Evolutionary conservation across 192 early-diverging fungal genomes (phyloP).

Genomic region (Linnemannia zychae): DNA sequence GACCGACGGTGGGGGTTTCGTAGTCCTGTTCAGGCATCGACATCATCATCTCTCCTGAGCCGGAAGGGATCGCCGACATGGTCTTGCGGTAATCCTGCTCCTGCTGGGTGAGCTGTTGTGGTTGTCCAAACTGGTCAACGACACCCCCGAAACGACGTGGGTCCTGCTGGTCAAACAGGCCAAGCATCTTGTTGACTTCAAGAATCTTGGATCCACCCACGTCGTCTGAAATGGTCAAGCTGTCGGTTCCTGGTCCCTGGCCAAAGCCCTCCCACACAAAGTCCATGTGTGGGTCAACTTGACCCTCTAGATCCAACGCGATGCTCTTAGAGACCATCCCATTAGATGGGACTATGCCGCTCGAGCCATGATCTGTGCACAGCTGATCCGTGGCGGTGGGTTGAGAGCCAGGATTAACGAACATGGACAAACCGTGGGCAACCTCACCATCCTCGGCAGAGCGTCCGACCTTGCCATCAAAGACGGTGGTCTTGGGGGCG

Average conservation of each 20-base stretch:
- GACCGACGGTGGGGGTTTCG: slow-evolving; percentile 23
- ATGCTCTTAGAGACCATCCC: not conserved
- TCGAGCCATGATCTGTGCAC: slow-evolving; percentile 10
- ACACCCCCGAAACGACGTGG: slow-evolving; percentile 6
- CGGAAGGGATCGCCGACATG: slow-evolving; percentile 33
- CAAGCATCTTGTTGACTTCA: slow-evolving; percentile 15
- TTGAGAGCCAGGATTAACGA: slow-evolving; percentile 40
- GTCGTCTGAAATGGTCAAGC: not conserved
- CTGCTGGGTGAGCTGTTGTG: slow-evolving; percentile 9
- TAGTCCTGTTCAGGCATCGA: not conserved
- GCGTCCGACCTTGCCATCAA: slow-evolving; percentile 18
- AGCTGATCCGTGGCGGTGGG: slow-evolving; percentile 35
- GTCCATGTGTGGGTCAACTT: slow-evolving; percentile 31
- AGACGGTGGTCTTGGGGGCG: not conserved
- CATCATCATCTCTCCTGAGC: slow-evolving; percentile 15
- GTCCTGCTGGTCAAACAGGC: slow-evolving; percentile 3
- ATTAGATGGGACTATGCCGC: slow-evolving; percentile 27
- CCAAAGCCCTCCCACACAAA: slow-evolving; percentile 48
- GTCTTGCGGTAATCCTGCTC: slow-evolving; percentile 11
- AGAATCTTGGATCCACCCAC: slow-evolving; percentile 13
- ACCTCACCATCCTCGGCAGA: slow-evolving; percentile 25
- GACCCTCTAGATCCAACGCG: slow-evolving; percentile 23
- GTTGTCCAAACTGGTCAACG: slow-evolving; percentile 12
- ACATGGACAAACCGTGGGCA: slow-evolving; percentile 23
- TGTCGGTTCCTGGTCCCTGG: slow-evolving; percentile 42